Conservation (phyloP, 2,329 filamentous ascomycete genomes). For the Ophiostoma piceae region DNA sequence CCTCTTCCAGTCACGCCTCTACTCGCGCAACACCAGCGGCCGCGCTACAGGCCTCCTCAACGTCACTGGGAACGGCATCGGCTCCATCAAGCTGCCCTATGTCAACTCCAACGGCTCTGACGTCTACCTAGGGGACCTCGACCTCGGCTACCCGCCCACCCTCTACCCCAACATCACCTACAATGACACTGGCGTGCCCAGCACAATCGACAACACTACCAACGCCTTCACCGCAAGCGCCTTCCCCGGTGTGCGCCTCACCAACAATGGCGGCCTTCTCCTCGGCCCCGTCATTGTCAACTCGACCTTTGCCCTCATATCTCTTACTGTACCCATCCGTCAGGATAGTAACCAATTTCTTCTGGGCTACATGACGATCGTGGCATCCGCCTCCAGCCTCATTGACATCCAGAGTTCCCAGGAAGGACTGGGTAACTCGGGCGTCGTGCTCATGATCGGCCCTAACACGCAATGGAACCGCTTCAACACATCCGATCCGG, state of each 20-base stretch:
- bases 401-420: slow-evolving; percentile 56
- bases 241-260: slow-evolving; percentile 48
- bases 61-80: slow-evolving; percentile 49
- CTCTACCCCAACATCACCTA: slow-evolving; percentile 80
- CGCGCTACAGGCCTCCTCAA: slow-evolving; percentile 55
- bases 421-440: slow-evolving; percentile 66
- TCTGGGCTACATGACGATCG: slow-evolving; percentile 76
- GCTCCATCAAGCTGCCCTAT: slow-evolving; percentile 59
- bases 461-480: slow-evolving; percentile 62
- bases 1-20: slow-evolving; percentile 68
- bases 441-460: slow-evolving; percentile 65
- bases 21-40: slow-evolving; percentile 61
- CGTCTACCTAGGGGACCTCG: slow-evolving; percentile 56
- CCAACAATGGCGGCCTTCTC: slow-evolving; percentile 55
- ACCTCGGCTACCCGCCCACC: slow-evolving; percentile 62
- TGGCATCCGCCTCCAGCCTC: slow-evolving; percentile 64
- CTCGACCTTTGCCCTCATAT: slow-evolving; percentile 67
- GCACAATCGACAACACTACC: slow-evolving; percentile 39
- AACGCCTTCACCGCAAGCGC: slow-evolving; percentile 43
- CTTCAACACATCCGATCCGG: slow-evolving; percentile 45
- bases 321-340: slow-evolving; percentile 73
- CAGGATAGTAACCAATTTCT: slow-evolving; percentile 60
- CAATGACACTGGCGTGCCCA: slow-evolving; percentile 40
- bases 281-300: slow-evolving; percentile 73
- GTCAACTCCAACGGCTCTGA: slow-evolving; percentile 50